Conservation (phyloP, 2,329 filamentous ascomycete genomes). For the Stemphylium beticola region DNA sequence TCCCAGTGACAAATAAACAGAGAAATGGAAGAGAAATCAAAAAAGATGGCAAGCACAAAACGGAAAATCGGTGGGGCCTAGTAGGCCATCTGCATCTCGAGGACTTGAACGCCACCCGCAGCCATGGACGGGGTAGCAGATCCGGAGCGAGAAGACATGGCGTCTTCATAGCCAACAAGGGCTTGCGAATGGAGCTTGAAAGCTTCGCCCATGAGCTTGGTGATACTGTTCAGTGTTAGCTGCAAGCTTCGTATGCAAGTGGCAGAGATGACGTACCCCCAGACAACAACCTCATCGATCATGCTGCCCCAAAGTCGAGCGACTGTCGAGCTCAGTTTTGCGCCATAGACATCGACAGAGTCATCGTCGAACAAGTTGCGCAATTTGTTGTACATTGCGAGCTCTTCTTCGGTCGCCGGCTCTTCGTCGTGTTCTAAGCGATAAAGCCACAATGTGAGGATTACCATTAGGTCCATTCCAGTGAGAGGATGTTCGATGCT, state of each 20-base stretch:
- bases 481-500: conserved; percentile 97
- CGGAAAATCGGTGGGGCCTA: conserved; percentile 24
- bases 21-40: conserved; percentile 29
- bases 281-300: conserved; percentile 97
- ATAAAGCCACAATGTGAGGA: conserved; percentile 97
- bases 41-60: conserved; percentile 14
- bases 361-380: conserved; percentile 91
- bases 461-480: conserved; percentile 96
- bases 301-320: conserved; percentile 96
- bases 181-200: conserved; percentile 97
- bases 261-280: conserved; percentile 76
- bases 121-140: conserved; percentile 51
- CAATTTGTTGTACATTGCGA: conserved; percentile 90
- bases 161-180: conserved; percentile 91
- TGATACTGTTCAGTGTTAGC: conserved; percentile 71
- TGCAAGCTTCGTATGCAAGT: conserved; percentile 4
- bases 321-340: conserved; percentile 92
- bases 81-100: conserved; percentile 54
- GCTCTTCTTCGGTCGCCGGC: conserved; percentile 81
- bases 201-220: conserved; percentile 95
- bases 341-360: conserved; percentile 78
- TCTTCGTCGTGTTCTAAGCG: conserved; percentile 99
- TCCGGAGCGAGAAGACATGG: conserved; percentile 59
- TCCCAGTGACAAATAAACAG: conserved; percentile 37
- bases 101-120: conserved; percentile 48